Base-by-base conservation (phyloP, 75 land plant species). In the Pinus tabuliformis region DNA sequence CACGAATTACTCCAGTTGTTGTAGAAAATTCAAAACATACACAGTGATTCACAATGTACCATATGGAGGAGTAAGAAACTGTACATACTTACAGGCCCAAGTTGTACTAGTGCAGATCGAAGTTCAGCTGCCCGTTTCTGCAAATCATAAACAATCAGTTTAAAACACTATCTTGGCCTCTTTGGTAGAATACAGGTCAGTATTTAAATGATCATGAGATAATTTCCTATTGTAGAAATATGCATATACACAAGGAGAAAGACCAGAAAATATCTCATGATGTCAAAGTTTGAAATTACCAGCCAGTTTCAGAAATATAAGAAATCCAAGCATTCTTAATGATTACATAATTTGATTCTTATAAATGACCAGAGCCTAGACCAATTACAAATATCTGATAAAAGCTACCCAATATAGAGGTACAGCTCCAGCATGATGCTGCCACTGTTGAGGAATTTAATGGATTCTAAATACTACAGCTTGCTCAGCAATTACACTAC, bases 61-160 rank as follows among this genome's bases (percentile, higher is more conserved):
- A 68, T 11, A 42, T 68, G 42, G 18, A 39, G 39, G 54, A 39
- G 68, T 2, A 13, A 58, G 45, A 74, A 37, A 42, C 36, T 42
- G 42, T 21, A 37, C 54, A 59, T 65, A 84, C 86, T 18, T 89
- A 97, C 99, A 77, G 99, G 99, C 56, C 99, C 99, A 74, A 97
- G 98, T 80, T 91, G 87, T 12, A 89, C 87, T 75, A 97, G 84
- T 54, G 90, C 79, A 49, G 74, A 78, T 54, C 99, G 85, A 65
- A 97, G 81, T 80, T 97, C 98, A 11, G 88, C 87, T 21, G 99
- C 99, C 77, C 99, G 83, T 78, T 88, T 75, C 98, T 97, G 89
- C 65, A 68, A 68, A 68, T 39, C 22, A 42, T 37, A 68, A 52
- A 68, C 22, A 7, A 68, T 39, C 21, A 36, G 71, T 20, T 68